Percentiles rank a stretch among this genome's conserved stretches.
These are phyloP conservation scores for Pythium scleroteichum DNA, from an alignment of 352 stramenopile genomes.

Conservation along the genomic window DNA sequence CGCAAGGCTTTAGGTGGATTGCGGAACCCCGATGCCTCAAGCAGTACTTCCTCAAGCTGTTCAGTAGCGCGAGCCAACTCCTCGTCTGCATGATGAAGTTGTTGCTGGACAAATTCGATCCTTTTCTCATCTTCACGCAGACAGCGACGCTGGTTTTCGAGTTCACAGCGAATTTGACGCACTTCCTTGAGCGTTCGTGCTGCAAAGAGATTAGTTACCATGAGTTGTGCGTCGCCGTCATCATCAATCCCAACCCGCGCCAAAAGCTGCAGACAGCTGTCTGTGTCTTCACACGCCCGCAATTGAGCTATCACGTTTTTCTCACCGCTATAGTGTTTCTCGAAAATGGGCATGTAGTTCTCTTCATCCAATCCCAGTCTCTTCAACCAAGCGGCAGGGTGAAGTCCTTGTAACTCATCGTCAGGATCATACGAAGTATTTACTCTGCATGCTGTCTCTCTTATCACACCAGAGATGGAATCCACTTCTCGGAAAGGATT, in stretches of 20 bases:
- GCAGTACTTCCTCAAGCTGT: conserved; percentile 40
- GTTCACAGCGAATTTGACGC: conserved; percentile 25
- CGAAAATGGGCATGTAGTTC: conserved; percentile 48
- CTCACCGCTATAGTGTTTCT: conserved; percentile 32
- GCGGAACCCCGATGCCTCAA: conserved; percentile 61
- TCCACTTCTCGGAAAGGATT: conserved; percentile 48
- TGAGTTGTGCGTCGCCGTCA: conserved; percentile 42
- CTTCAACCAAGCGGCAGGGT: conserved; percentile 51
- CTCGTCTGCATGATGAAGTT: conserved; percentile 33
- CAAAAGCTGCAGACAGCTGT: conserved; percentile 33
- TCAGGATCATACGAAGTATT: conserved; percentile 47
- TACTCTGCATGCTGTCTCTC: conserved; percentile 30
- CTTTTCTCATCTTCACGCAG: conserved; percentile 39
- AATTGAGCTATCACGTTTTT: conserved; percentile 25
- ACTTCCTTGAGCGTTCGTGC: conserved; percentile 36
- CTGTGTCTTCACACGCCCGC: conserved; percentile 22
- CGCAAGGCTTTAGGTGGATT: conserved; percentile 57
- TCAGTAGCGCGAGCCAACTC: conserved; percentile 17
- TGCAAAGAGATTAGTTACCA: conserved; percentile 62
- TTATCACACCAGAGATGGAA: conserved; percentile 39
- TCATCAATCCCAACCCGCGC: conserved; percentile 42
- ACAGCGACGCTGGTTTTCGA: conserved; percentile 13
- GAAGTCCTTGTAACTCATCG: conserved; percentile 60
- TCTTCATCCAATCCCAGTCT: conserved; percentile 51
- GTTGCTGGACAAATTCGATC: conserved; percentile 28